Evolutionary conservation across 2,329 filamentous ascomycete genomes (phyloP).

Genomic region (Sporothrix dimorphospora): DNA sequence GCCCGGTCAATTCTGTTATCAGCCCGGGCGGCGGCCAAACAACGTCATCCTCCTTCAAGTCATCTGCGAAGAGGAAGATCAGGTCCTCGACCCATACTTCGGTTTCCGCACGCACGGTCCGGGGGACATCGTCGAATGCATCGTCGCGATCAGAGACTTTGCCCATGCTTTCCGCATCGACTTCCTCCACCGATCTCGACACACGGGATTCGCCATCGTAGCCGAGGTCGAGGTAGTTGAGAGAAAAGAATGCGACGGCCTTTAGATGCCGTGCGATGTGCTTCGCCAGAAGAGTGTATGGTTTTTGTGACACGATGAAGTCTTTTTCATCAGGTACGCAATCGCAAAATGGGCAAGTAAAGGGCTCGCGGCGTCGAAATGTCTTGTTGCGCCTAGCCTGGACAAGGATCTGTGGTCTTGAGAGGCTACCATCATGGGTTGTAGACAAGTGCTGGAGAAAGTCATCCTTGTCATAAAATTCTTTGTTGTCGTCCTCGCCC

Average conservation of each 20-base stretch:
- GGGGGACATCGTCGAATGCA: background rate
- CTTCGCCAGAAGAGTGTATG: background rate
- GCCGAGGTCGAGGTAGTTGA: background rate
- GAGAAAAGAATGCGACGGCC: background rate
- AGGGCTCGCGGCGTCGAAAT: background rate
- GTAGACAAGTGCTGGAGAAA: background rate
- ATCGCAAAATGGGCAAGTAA: constrained; percentile 4
- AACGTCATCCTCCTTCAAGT: background rate
- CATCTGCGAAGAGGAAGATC: background rate
- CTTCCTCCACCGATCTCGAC: background rate
- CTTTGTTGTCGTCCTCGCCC: background rate
- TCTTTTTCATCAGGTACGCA: background rate
- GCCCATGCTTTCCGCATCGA: background rate
- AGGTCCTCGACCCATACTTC: background rate
- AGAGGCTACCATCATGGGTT: background rate
- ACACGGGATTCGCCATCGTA: background rate
- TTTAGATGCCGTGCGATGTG: background rate
- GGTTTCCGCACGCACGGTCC: background rate
- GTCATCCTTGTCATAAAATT: background rate
- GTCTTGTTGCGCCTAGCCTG: background rate
- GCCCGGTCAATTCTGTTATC: background rate
- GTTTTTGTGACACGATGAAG: background rate
- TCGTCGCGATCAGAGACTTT: background rate
- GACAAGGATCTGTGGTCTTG: background rate
- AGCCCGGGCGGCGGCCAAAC: background rate